Evolutionary conservation across 2,329 filamentous ascomycete species (phyloP).

Genomic region (Aspergillus sp.): DNA sequence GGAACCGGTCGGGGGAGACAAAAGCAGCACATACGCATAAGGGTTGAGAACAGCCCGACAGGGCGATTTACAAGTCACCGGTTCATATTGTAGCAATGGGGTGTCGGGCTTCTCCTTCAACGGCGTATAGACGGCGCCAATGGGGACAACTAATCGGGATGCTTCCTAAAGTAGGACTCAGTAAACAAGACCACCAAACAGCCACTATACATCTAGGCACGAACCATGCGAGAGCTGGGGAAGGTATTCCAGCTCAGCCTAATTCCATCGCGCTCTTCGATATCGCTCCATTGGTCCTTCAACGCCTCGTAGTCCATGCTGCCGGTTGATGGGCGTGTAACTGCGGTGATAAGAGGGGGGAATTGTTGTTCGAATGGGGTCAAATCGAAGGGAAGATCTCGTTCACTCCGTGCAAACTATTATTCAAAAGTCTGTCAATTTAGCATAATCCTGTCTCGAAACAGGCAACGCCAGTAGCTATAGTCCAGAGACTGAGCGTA

Average conservation of each 20-base stretch:
- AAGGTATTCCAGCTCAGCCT: conserved; percentile 98
- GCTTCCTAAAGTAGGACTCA: conserved; percentile 62
- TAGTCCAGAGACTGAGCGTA: conserved; percentile 23
- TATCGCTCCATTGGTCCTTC: conserved; percentile 94
- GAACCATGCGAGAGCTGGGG: conserved; percentile 91
- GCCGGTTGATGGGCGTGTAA: conserved; percentile 16
- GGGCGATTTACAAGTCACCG: conserved; percentile 91
- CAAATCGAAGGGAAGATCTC: conserved; percentile 10
- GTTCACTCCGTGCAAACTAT: conserved; percentile 15
- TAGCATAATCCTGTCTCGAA: conserved; percentile 27
- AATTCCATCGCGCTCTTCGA: conserved; percentile 93
- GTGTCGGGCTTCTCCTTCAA: conserved; percentile 88
- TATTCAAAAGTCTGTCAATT: conserved; percentile 13
- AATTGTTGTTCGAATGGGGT: neutral
- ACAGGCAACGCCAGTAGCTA: conserved; percentile 24
- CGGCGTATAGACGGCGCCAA: conserved; percentile 91
- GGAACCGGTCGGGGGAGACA: neutral
- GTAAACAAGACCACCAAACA: conserved; percentile 11
- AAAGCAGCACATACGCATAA: conserved; percentile 63
- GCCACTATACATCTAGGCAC: conserved; percentile 20
- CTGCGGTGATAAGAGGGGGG: conserved; percentile 20
- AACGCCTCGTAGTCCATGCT: conserved; percentile 86
- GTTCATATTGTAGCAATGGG: conserved; percentile 87
- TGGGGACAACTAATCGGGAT: conserved; percentile 87
- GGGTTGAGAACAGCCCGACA: conserved; percentile 95